A percentile compares a stretch with the other conserved stretches of the same genome.
Evolutionary conservation across 2,329 filamentous ascomycete genomes (phyloP).

Genomic region (Dryadomyces sulphureus): DNA sequence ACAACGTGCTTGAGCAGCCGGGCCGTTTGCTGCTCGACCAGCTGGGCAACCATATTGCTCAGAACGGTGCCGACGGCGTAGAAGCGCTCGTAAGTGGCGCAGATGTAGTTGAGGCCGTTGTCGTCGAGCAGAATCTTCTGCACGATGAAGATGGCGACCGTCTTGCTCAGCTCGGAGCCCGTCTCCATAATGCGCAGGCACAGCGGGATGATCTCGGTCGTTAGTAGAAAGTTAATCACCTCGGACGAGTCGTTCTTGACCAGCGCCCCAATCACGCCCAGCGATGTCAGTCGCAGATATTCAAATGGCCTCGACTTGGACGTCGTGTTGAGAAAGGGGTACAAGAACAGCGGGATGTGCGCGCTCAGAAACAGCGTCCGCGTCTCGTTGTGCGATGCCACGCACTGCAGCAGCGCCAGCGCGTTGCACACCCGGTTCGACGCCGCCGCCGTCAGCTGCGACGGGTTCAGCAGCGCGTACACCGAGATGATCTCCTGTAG

Average conservation of each 20-base stretch:
- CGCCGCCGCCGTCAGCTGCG: slow-evolving; percentile 91
- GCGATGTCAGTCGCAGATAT: slow-evolving; percentile 86
- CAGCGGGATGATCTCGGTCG: slow-evolving; percentile 94
- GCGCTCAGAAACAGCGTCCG: slow-evolving; percentile 86
- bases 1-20: slow-evolving; percentile 94
- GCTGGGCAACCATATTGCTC: slow-evolving; percentile 96
- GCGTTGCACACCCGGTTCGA: slow-evolving; percentile 97
- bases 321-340: slow-evolving; percentile 96
- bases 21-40: slow-evolving; percentile 95
- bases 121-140: slow-evolving; percentile 98
- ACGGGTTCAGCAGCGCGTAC: slow-evolving; percentile 91
- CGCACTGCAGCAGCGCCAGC: slow-evolving; percentile 86
- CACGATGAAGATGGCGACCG: slow-evolving; percentile 97
- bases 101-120: slow-evolving; percentile 94
- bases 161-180: slow-evolving; percentile 94
- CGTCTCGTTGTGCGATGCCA: slow-evolving; percentile 94
- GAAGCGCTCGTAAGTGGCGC: slow-evolving; percentile 95
- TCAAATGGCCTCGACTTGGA: slow-evolving; percentile 97
- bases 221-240: slow-evolving; percentile 96
- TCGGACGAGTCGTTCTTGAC: slow-evolving; percentile 98
- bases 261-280: slow-evolving; percentile 90
- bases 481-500: slow-evolving; percentile 98
- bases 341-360: slow-evolving; percentile 93
- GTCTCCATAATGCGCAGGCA: slow-evolving; percentile 99
- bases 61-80: slow-evolving; percentile 95